Conservation (phyloP, 768 basidiomycete species). For the Boletellus ananas region DNA sequence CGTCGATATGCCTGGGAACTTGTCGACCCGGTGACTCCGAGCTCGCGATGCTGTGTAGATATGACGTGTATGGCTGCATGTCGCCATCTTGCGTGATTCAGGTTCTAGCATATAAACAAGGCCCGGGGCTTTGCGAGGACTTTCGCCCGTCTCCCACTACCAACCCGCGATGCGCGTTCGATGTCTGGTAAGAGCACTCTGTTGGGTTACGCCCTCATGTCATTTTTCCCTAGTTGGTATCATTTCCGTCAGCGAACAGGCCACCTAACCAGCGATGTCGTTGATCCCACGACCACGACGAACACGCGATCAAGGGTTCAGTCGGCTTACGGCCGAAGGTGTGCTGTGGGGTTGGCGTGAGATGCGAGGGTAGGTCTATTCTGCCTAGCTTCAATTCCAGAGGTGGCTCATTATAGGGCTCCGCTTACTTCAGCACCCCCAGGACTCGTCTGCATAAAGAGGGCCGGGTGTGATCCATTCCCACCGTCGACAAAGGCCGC, state of each 20-base stretch:
- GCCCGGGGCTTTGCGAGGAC: not conserved
- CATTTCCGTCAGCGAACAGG: not conserved
- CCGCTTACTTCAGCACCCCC: constrained; percentile 16
- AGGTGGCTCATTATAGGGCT: not conserved
- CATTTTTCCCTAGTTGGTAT: not conserved
- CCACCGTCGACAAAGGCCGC: not conserved
- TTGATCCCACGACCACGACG: not conserved
- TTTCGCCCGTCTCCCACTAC: not conserved
- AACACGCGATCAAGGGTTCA: not conserved
- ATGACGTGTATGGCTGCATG: not conserved
- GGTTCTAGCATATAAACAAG: not conserved
- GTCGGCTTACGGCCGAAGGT: not conserved
- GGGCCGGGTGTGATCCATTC: not conserved
- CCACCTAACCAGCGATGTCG: not conserved
- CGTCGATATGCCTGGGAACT: too few species aligned
- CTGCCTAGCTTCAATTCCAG: not conserved
- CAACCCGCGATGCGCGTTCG: too few species aligned
- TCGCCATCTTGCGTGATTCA: constrained; percentile 10
- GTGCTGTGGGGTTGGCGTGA: not conserved
- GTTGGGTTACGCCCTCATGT: not conserved
- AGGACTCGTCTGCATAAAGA: not conserved
- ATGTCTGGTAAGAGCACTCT: not conserved
- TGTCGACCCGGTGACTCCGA: too few species aligned
- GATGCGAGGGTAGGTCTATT: not conserved
- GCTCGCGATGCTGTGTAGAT: not conserved